Conservation (phyloP, 768 basidiomycete species). For the Kwoniella dejecticola region DNA sequence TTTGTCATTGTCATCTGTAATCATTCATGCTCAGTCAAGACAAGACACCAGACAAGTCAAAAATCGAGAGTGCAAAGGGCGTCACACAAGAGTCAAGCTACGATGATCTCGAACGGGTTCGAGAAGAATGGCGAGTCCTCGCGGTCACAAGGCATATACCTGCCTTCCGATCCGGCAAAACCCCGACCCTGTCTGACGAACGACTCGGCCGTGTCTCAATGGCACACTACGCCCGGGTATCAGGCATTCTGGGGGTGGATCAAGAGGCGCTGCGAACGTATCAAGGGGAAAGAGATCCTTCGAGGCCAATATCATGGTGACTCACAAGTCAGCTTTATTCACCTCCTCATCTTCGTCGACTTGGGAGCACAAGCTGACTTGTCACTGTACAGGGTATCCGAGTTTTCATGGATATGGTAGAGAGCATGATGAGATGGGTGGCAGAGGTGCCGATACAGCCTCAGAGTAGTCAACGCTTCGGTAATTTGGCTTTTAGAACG, state of each 20-base stretch:
- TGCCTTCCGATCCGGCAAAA: constrained; percentile 23
- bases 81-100: too few species aligned
- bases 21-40: too few species aligned
- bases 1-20: too few species aligned
- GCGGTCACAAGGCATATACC: not conserved
- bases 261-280: constrained; percentile 72
- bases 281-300: constrained; percentile 68
- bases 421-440: constrained; percentile 72
- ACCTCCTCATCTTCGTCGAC: not conserved
- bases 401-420: constrained; percentile 64
- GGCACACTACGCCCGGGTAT: constrained; percentile 73
- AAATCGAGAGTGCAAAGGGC: too few species aligned
- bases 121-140: constrained; percentile 7
- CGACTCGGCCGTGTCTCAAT: constrained; percentile 64
- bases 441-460: constrained; percentile 74
- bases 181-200: constrained; percentile 35
- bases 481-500: constrained; percentile 83
- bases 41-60: too few species aligned
- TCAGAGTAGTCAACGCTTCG: constrained; percentile 76
- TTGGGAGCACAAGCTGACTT: not conserved
- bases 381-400: constrained; percentile 46
- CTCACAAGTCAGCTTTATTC: constrained; percentile 15
- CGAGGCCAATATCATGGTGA: constrained; percentile 51
- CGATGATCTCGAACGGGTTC: not conserved
- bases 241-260: constrained; percentile 74